Evolutionary conservation across 768 basidiomycete species (phyloP), one percentile per base, ranked within the genome.

Genomic region (Pisolithus albus): DNA sequence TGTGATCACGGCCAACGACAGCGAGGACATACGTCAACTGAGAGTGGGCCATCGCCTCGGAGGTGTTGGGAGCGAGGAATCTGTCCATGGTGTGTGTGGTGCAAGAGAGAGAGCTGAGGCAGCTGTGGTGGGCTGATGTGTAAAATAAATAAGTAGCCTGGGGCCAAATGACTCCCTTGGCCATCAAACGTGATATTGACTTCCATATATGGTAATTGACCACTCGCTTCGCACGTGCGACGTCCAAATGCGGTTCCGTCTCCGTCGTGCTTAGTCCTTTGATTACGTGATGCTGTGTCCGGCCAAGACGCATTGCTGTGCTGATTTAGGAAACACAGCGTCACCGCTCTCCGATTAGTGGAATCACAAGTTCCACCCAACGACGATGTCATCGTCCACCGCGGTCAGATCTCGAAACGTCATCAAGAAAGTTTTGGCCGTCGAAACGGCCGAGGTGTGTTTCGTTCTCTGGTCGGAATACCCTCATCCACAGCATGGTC

Each of bases 401-500:
- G 65, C 75, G 28, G 59, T 77, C 36, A 26, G 26, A 26, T 86
- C 87, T 18, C 83, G 92, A 34, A 69, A 63, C n/a, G 85, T 92
- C 19, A 62, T 82, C 55, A 87, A 92, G 68, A 83, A 80, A 51
- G 87, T 94, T 2, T 71, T 86, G 10, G 84, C 93, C 0, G 71
- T 84, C 16, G 89, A 91, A 63, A 83, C 80, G 3, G 70, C 81
- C 9, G 88, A 88, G 74, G 86, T 83, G 23, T 32, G 64, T 50
- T 2, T 38, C 1, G n/a, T 19, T 47, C 8, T n/a, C 18, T n/a
- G n/a, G 44, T 49, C 49, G 28, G 21, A 19, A 21, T 4, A 41
- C 11, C 48, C 21, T 37, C 54, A 37, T 43, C 24, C 43, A 13
- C 43, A 11, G 26, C 13, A 16, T 28, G 7, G 7, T 8, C 2